These are phyloP conservation scores for Alternaria hordeiaustralica DNA, from an alignment of 2,329 filamentous ascomycete genomes.

Conservation along the genomic window DNA sequence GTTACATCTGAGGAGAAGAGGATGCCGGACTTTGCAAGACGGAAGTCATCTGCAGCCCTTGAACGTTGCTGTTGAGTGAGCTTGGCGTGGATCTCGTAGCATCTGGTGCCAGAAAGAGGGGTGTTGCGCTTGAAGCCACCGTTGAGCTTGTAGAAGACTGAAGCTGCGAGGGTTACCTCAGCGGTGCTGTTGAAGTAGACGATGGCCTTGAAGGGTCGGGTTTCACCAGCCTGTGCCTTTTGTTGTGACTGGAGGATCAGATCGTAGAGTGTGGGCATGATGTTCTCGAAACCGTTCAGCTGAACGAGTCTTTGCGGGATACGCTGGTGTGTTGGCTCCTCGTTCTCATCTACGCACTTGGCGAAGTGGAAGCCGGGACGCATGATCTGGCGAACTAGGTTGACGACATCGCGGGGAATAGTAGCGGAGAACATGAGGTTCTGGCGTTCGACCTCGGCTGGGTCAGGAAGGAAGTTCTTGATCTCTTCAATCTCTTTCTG, in stretches of 20 bases:
- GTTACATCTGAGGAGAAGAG: constrained; percentile 60
- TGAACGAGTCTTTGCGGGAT: constrained; percentile 81
- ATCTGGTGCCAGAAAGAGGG: constrained; percentile 44
- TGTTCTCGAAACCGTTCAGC: constrained; percentile 74
- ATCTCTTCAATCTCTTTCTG: constrained; percentile 57
- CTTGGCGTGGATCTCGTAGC: constrained; percentile 77
- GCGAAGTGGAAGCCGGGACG: constrained; percentile 87
- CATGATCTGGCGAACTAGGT: constrained; percentile 78
- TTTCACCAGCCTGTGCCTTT: constrained; percentile 50
- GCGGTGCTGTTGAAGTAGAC: constrained; percentile 85
- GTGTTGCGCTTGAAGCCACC: constrained; percentile 43
- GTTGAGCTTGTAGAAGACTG: constrained; percentile 62
- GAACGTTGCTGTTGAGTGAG: constrained; percentile 75
- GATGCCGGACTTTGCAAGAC: constrained; percentile 63
- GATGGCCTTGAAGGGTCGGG: constrained; percentile 88
- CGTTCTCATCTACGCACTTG: constrained; percentile 83
- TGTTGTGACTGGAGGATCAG: constrained; percentile 69
- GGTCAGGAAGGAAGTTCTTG: constrained; percentile 65
- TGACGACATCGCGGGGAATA: constrained; percentile 81
- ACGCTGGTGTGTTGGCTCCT: constrained; percentile 81
- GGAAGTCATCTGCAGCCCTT: constrained; percentile 74
- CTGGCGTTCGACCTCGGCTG: constrained; percentile 72
- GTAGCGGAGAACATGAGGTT: constrained; percentile 97
- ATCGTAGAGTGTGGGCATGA: constrained; percentile 78
- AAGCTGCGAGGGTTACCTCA: constrained; percentile 69